Evolutionary conservation across 1,284 basidiomycete genomes (phyloP), one percentile per base, ranked within the genome.

Genomic region (Irpex sp.): DNA sequence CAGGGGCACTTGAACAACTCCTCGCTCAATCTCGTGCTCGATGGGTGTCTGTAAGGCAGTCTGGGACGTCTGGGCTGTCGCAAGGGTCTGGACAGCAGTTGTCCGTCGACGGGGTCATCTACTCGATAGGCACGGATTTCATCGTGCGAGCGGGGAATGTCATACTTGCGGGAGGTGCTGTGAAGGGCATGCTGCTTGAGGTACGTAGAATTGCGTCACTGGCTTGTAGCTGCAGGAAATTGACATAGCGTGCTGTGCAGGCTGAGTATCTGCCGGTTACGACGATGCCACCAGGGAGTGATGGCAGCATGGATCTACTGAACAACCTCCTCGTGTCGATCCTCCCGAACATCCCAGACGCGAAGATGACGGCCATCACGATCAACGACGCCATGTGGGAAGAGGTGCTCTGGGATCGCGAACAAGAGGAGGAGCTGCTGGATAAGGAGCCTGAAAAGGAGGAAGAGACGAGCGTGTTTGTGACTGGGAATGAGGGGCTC

Each of bases 181-280:
- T 88, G 3, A 90, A 86, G 68, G 90, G 90, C 18, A 90, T 92
- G 86, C 76, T 92, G 37, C 74, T 92, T 18, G 90, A 92, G 83
- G 90, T 88, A 63, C 53, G 75, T 70, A 54, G 28, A 4, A 9
- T n/a, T 18, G 16, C 14, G 7, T 19, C 35, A 10, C 36, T n/a
- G 16, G 52, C 19, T 39, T 42, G 4, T 51, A 35, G 56, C 36
- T 36, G 36, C 37, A 35, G 33, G 53, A 18, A 49, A n/a, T 48
- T 58, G 54, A 59, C 12, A 12, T 23, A 33, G 47, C 19, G 47
- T 47, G 28, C 47, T 19, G 14, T 18, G 6, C 63, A 91, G 88
- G 89, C 87, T 6, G 89, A 91, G 71, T 91, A 91, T 69, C 79
- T 91, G 12, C 89, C 89, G 2, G 74, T 91, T 10, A 85, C 89